phyloP scores from a whole-genome alignment of 495 filamentous ascomycete species.

The Mycothermus thermophilus region DNA sequence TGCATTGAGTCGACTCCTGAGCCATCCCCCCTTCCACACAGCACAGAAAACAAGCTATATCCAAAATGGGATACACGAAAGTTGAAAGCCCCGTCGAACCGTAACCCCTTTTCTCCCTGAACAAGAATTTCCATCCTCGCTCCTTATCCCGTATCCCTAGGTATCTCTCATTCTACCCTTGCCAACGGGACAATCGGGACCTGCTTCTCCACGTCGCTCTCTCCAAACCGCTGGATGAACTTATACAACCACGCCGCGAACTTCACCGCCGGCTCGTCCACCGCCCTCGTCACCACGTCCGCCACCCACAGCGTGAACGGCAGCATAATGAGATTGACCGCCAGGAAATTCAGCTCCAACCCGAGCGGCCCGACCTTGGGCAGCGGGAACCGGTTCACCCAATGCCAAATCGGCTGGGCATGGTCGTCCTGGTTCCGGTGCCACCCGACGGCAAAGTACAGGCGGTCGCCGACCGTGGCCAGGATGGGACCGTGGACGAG shows the following conservation, averaged over 20 bases:
- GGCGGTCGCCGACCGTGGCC: slow-evolving; percentile 23
- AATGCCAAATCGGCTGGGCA: slow-evolving; percentile 24
- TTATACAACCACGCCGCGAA: slow-evolving; percentile 42
- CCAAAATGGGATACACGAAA: no score
- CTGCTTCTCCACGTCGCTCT: no score
- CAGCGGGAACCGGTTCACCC: slow-evolving; percentile 35
- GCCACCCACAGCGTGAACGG: slow-evolving; percentile 44
- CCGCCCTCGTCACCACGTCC: slow-evolving; percentile 37
- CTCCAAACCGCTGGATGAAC: no score
- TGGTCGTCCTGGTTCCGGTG: slow-evolving; percentile 4
- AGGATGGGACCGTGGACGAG: slow-evolving; percentile 51
- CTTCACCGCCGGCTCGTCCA: slow-evolving; percentile 43
- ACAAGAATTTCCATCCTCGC: no score
- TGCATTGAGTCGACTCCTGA: no score
- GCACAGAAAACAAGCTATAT: no score
- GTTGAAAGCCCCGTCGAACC: no score
- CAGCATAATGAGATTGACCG: slow-evolving; percentile 40
- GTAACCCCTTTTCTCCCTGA: no score
- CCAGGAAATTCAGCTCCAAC: slow-evolving; percentile 38
- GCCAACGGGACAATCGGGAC: no score
- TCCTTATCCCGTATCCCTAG: no score
- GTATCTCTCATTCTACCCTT: no score
- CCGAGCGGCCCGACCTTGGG: slow-evolving; percentile 39
- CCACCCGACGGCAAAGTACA: slow-evolving; percentile 42
- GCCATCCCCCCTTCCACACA: no score